A percentile compares a stretch with the other conserved stretches of the same genome.
Evolutionary conservation across 176 grass and related monocot genomes (phyloP).

Genomic region (Hsuehochloa calcarea): DNA sequence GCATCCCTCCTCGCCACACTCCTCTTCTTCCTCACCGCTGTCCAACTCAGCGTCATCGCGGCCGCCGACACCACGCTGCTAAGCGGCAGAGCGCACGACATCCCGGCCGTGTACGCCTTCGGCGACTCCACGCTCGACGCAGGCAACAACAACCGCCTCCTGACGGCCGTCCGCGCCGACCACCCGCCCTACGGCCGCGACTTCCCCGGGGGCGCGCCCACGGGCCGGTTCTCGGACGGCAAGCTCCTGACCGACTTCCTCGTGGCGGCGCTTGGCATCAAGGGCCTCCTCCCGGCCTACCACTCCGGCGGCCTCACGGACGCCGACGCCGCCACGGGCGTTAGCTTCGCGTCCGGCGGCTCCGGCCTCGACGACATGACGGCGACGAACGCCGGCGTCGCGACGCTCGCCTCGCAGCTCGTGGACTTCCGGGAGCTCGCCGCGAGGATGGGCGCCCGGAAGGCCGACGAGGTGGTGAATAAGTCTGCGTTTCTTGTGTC

Average conservation of each 20-base stretch:
- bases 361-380: slow-evolving; percentile 71
- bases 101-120: slow-evolving; percentile 47
- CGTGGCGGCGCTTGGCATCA: slow-evolving; percentile 54
- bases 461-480: slow-evolving; percentile 28
- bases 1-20: background rate
- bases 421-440: slow-evolving; percentile 34
- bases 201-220: slow-evolving; percentile 42
- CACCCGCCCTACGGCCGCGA: slow-evolving; percentile 64
- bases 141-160: slow-evolving; percentile 70
- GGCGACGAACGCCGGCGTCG: slow-evolving; percentile 16
- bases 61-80: background rate
- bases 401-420: slow-evolving; percentile 46
- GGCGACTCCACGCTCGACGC: slow-evolving; percentile 77
- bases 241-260: slow-evolving; percentile 69
- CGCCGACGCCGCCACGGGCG: slow-evolving; percentile 46
- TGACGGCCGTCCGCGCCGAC: slow-evolving; percentile 49
- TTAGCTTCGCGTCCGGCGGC: slow-evolving; percentile 65
- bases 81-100: background rate
- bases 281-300: slow-evolving; percentile 52
- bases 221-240: slow-evolving; percentile 68
- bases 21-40: slow-evolving; percentile 6
- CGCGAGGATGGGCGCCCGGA: background rate
- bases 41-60: background rate
- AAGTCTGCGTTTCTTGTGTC: slow-evolving; percentile 38
- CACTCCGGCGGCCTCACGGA: background rate